phyloP scores from a whole-genome alignment of 1,139 yeast species.

The Schwanniomyces etchellsii region DNA sequence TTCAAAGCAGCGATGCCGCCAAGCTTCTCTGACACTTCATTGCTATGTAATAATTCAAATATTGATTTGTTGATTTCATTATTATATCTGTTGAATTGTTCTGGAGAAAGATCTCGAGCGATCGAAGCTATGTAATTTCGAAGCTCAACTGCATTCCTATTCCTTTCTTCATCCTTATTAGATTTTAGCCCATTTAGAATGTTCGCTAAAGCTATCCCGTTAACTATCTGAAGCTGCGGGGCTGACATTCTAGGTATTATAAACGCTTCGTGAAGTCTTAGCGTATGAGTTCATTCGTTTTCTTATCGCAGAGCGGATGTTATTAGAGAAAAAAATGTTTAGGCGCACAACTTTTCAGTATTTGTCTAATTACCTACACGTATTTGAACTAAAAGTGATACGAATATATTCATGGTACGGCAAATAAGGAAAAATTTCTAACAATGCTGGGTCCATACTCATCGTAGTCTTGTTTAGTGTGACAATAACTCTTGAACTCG shows the following conservation, averaged over 20 bases:
- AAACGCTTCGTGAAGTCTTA: background rate
- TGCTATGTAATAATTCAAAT: slow-evolving; percentile 76
- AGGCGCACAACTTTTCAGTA: too few species aligned
- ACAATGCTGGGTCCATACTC: slow-evolving; percentile 98
- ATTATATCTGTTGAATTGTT: slow-evolving; percentile 74
- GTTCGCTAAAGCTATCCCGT: slow-evolving; percentile 48
- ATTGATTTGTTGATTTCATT: slow-evolving; percentile 85
- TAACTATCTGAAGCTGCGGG: slow-evolving; percentile 34
- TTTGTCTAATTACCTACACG: too few species aligned
- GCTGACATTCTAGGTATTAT: slow-evolving; percentile 18
- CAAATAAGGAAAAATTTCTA: slow-evolving; percentile 89
- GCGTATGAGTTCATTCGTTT: background rate
- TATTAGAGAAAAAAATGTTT: too few species aligned
- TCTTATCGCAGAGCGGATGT: too few species aligned
- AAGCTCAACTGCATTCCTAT: slow-evolving; percentile 60
- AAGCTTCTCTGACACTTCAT: slow-evolving; percentile 64
- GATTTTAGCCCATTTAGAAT: slow-evolving; percentile 52
- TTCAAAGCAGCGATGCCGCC: slow-evolving; percentile 93
- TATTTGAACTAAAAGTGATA: too few species aligned
- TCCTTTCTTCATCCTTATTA: slow-evolving; percentile 44
- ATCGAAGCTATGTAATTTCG: slow-evolving; percentile 61
- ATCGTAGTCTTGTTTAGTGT: slow-evolving; percentile 94
- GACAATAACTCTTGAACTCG: slow-evolving; percentile 93
- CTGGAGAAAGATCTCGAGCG: slow-evolving; percentile 71
- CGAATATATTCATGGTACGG: slow-evolving; percentile 63